Evolutionary conservation across 202 grass and related monocot genomes (phyloP), one percentile per base, ranked within the genome.

Genomic region (Elaeis oleifera): DNA sequence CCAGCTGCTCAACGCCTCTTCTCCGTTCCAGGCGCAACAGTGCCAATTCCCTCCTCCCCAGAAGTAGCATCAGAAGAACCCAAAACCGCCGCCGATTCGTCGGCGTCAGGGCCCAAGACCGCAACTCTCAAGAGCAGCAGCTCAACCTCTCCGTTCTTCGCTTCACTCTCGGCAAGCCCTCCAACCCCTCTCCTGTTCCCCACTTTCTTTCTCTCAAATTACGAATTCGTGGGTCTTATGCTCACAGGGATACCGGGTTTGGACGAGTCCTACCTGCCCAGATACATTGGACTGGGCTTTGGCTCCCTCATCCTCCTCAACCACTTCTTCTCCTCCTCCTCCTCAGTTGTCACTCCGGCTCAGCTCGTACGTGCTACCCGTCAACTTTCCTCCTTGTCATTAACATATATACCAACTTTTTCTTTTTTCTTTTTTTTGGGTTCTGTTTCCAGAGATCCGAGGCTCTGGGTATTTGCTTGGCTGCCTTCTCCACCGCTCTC

Each of bases 111-210:
- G 74, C 75, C 49, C 74, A 86, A 71, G 39, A 32, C 51, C 77
- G 84, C 58, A 71, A 77, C 50, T 27, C 75, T 18, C 74, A 36
- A 57, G 74, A 74, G 66, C 88, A 85, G 61, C 67, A 95, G 73
- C 56, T 92, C 68, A 78, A 89, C 72, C 77, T 97, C 72, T 97
- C 94, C 53, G 82, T 97, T 61, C 88, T 97, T 52, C 88, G 94
- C 51, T 97, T 97, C 84, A 92, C 94, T 63, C 85, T 97, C 70
- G 90, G 90, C 85, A 58, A 63, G 54, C 27, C 26, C 4, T 4
- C 5, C 36, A 44, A 44, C 18, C 14, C 3, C 1, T 17, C 19
- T 50, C 25, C 54, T 56, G 25, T 8, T 13, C 26, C 3, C 74
- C 6, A 28, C 36, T 44, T 1, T 20, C 39, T 54, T 55, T 21